Evolutionary conservation across 2,329 filamentous ascomycete genomes (phyloP), one percentile per base, ranked within the genome.

Genomic region (Madurella fahalii): DNA sequence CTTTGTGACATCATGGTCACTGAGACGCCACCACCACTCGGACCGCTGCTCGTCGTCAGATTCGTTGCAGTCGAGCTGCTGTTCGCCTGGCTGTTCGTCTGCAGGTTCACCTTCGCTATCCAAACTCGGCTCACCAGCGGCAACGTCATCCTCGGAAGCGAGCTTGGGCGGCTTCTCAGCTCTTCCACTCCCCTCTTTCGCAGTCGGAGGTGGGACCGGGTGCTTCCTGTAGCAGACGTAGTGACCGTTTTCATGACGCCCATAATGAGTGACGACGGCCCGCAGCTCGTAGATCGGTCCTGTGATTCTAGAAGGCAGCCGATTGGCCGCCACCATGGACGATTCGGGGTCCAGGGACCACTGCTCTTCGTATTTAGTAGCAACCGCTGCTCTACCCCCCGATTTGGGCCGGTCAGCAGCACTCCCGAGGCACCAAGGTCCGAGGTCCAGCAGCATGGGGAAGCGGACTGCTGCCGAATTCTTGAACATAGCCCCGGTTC

Each of bases 21-120:
- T 97, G 30, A 97, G 77, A 15, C 89, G 80, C 86, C 90, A 99
- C 86, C 90, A 99, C 94, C 94, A 97, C 56, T 83, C 80, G 60
- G 80, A 75, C 13, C 74, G 62, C 25, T 63, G 67, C 37, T 71
- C 67, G 53, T 58, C 60, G 12, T 60, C 43, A 7, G 39, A n/a
- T 41, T 25, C 25, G 25, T 25, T 25, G 25, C 25, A 25, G 25
- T 25, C 25, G 25, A 25, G 25, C 25, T 25, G 25, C 25, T 25
- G 25, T 25, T 25, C 25, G 25, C 42, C 5, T 40, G 44, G n/a
- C 12, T 15, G 4, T 7, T 4, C 4, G 25, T 25, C 25, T 25
- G 7, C 3, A 7, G 25, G 25, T 25, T 25, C 25, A 25, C 25
- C 25, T 3, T 25, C 25, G 25, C 25, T 25, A 25, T 25, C 25